These are phyloP conservation scores for Sarocladiaceae sp. DNA, from an alignment of 2,329 filamentous ascomycete genomes.

Conservation along the genomic window DNA sequence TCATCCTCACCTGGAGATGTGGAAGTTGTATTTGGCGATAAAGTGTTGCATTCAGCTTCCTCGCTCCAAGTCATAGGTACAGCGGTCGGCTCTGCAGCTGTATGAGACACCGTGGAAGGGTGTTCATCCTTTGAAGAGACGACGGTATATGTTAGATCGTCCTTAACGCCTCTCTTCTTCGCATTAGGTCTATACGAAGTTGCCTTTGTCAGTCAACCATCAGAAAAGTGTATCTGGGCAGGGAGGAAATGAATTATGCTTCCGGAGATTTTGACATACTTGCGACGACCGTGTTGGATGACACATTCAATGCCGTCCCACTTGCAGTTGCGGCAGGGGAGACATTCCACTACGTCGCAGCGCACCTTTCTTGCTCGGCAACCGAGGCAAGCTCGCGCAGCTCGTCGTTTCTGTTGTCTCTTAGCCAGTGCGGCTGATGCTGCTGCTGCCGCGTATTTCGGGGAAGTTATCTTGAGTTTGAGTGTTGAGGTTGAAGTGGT, in stretches of 20 bases:
- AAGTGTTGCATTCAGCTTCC: not conserved
- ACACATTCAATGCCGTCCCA: slow-evolving; percentile 7
- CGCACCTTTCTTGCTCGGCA: not conserved
- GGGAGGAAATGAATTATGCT: no score
- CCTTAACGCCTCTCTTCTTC: not conserved
- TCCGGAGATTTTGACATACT: not conserved
- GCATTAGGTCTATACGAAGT: not conserved
- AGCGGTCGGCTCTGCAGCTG: not conserved
- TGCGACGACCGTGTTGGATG: not conserved
- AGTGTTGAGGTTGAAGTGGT: no score
- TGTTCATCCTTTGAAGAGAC: not conserved
- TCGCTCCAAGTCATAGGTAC: not conserved
- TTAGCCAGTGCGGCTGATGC: not conserved
- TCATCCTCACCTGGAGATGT: not conserved
- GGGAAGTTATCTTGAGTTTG: no score
- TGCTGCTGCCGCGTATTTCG: not conserved
- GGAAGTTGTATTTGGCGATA: not conserved
- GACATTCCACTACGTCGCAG: not conserved
- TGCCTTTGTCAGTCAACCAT: not conserved
- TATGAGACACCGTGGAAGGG: not conserved
- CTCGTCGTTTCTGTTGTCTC: not conserved
- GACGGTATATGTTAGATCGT: not conserved
- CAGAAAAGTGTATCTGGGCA: no score
- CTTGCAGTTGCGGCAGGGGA: slow-evolving; percentile 4
- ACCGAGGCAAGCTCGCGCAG: not conserved